Base-by-base conservation (phyloP, 208 protist genomes). In the Phytomonas francai region DNA sequence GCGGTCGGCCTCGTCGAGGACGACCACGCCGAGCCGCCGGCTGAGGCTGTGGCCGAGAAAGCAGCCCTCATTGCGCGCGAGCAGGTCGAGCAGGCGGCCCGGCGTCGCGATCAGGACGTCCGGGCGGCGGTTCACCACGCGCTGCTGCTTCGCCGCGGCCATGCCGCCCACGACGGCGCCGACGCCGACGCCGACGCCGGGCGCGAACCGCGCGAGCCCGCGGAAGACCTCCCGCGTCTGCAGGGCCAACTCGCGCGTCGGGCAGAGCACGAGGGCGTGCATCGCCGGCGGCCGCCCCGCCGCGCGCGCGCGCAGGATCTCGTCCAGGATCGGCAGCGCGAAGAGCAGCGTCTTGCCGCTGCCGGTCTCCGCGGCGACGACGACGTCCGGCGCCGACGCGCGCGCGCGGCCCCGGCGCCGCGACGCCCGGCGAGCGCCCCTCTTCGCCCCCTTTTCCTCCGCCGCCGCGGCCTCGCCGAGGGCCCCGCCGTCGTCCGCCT, bases 1-100 rank as follows among this genome's bases (percentile, higher is more conserved):
- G 66, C 98, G 86, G 71, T 99, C 98, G 0, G 98, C 98, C 81
- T 99, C 98, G 80, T 99, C 98, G 5, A 99, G 83, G 8, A 99
- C 96, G 0, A 99, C 78, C 77, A 92, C 99, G 60, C 71, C 62
- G 70, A 96, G 84, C 25, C 86, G 87, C 19, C 99, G 87, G 58
- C 88, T 91, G 42, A 97, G 91, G 59, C 98, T 92, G 78, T 99
- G 98, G 67, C 93, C 95, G 34, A 96, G 81, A 84, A 92, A 96
- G 73, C 86, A 92, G 68, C 88, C 88, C 63, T 92, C 91, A 75
- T 94, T 94, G 76, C 92, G 80, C 77, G 94, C 76, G 51, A 92
- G 78, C 22, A 96, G 78, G 67, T 92, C 91, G 84, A 84, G 91
- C 54, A 96, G 80, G 58, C 91, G 85, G 71, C 93, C 93, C 4